These are phyloP conservation scores for Pythium rhizo-oryzae DNA, from an alignment of 352 stramenopile genomes.

Conservation along the genomic window DNA sequence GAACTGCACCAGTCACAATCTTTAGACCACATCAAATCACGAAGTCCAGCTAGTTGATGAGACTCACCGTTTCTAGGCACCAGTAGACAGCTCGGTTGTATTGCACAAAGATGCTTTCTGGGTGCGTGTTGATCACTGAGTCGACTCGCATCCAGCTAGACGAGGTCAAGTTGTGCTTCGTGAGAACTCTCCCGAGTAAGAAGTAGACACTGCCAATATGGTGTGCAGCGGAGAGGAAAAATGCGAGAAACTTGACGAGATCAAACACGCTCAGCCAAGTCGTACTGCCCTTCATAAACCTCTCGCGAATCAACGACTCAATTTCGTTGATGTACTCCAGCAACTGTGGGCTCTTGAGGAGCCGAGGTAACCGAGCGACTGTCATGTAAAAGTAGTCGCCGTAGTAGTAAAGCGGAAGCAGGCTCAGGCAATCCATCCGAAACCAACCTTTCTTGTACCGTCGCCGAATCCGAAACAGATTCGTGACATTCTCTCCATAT, in stretches of 20 bases:
- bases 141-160: slow-evolving; percentile 64
- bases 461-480: slow-evolving; percentile 22
- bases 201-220: slow-evolving; percentile 35
- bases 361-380: slow-evolving; percentile 21
- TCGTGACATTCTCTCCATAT: slow-evolving; percentile 29
- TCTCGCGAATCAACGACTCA: slow-evolving; percentile 30
- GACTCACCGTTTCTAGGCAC: slow-evolving; percentile 63
- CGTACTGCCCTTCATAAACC: slow-evolving; percentile 26
- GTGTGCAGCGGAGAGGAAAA: slow-evolving; percentile 34
- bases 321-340: slow-evolving; percentile 25
- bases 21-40: too few species aligned
- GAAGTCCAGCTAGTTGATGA: too few species aligned
- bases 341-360: slow-evolving; percentile 31
- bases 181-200: slow-evolving; percentile 25
- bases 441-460: slow-evolving; percentile 31
- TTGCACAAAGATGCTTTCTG: slow-evolving; percentile 43
- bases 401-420: slow-evolving; percentile 31
- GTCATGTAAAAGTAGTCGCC: slow-evolving; percentile 26
- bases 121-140: slow-evolving; percentile 48
- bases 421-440: slow-evolving; percentile 30
- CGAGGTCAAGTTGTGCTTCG: slow-evolving; percentile 6
- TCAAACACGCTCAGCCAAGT: slow-evolving; percentile 34
- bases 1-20: slow-evolving; percentile 41
- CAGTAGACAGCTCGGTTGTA: slow-evolving; percentile 81
- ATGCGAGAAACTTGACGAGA: slow-evolving; percentile 32